Base-by-base conservation (phyloP, 495 filamentous ascomycete genomes). In the Penicillium steckii region DNA sequence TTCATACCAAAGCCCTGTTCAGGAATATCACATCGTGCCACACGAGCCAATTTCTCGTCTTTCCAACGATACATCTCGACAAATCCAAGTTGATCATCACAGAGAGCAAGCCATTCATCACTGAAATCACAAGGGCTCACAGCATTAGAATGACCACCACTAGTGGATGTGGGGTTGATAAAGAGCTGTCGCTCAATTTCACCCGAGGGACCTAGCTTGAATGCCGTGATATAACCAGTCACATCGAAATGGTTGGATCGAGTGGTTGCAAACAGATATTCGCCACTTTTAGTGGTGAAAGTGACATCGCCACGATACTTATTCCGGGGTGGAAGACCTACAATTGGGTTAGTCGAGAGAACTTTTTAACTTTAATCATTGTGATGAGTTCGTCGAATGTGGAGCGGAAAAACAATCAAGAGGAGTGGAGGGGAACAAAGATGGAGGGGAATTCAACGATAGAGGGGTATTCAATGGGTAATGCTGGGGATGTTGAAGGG, bases 1-100 rank as follows among this genome's bases (percentile, higher is more conserved):
- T 94, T 92, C 89, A 92, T 92, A 1, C 87, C 87, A 69, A 91
- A 92, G 43, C 89, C 89, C 38, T 84, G 86, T 72, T 94, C 88
- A 12, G 83, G 81, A 46, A 94, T 84, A 58, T 86, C 81, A 52
- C 84, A 79, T 47, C 85, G 76, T 17, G 88, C 89, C 24, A 92
- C 88, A 15, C 89, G 75, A 9, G 81, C 83, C 48, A 94, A 60
- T 56, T 85, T 88, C 78, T 91, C 89, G 32, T 91, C 85, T 56
- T 82, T 75, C 84, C 86, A 94, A 27, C 88, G 74, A 60, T 91
- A 92, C 56, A 94, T 89, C 76, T 92, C 89, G n/a, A 94, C 65
- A 69, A 85, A 90, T 3, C 89, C 89, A 48, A 88, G 80, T 73
- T 91, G 85, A 60, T 94, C 89, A 56, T 94, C 89, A 44, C 87